Base-by-base conservation (phyloP, 140 eudicot genomes). In the Senecio squalidus region DNA sequence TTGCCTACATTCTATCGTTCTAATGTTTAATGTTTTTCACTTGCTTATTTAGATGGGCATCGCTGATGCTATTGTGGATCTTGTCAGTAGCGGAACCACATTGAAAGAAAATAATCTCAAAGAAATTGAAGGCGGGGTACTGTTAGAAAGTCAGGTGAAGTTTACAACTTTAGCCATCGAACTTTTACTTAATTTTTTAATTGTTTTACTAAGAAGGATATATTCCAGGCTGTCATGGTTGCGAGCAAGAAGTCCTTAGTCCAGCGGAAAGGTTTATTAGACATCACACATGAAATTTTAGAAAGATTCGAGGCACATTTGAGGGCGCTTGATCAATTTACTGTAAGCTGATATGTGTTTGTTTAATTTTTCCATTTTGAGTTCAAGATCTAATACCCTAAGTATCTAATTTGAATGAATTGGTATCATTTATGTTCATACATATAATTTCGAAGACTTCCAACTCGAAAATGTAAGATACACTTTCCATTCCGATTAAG, bases 1-100 rank as follows among this genome's bases (percentile, higher is more conserved):
- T 11, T 18, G 34, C 26, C 58, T 21, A 39, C 28, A 23, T 43
- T 51, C 14, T 40, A 10, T 51, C 22, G 23, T 50, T 43, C 9
- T 31, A 36, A 58, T 50, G 28, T 9, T 41, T 20, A 43, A 4
- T n/a, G 31, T 25, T 16, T 55, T 33, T 60, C 26, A 13, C 50
- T 36, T 57, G 44, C 24, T 56, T 23, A 46, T 52, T 14, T 44
- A 90, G 97, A 90, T 90, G 97, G 97, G 97, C 40, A 90, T 83
- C 62, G 95, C 95, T 33, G 97, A 90, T 86, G 97, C 90, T 20
- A 90, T 90, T 64, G 86, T 90, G 76, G 97, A 90, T 69, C 97
- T 90, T 49, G 97, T 90, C 59, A 90, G 97, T 66, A 90, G 97
- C 34, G 97, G 97, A 62, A 78, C 90, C 46, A 90, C 97, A 4